Conservation (phyloP, 192 early-diverging fungal genomes). For the Radiomyces spectabilis region DNA sequence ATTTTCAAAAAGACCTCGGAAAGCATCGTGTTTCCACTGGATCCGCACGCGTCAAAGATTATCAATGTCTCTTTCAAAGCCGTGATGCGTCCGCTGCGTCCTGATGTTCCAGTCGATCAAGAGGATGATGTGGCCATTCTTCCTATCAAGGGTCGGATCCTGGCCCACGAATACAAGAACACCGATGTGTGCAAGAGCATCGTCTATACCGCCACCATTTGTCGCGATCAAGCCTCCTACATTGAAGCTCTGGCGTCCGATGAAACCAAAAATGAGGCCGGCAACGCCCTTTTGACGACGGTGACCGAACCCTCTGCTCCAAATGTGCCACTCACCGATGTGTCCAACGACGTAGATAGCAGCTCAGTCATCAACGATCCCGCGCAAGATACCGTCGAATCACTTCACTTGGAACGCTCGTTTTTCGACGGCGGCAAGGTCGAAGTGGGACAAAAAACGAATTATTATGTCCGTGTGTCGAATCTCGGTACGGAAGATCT, state of each 20-base stretch:
- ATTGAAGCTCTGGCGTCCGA: slow-evolving; percentile 9
- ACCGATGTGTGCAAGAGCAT: slow-evolving; percentile 69
- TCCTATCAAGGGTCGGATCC: slow-evolving; percentile 45
- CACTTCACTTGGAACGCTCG: slow-evolving; percentile 31
- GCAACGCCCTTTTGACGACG: not conserved
- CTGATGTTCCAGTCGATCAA: not conserved
- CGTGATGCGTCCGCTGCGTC: slow-evolving; percentile 20
- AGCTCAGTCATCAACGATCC: not conserved
- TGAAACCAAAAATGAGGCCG: not conserved
- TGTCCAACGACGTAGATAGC: not conserved
- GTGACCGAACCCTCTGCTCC: not conserved
- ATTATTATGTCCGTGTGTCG: slow-evolving; percentile 46
- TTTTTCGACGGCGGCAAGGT: slow-evolving; percentile 45
- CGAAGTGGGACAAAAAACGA: slow-evolving; percentile 35
- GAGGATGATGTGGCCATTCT: not conserved
- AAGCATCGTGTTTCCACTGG: slow-evolving; percentile 62
- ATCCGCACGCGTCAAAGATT: slow-evolving; percentile 57
- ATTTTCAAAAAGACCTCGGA: slow-evolving; percentile 46
- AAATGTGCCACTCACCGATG: not conserved
- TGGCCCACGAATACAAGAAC: slow-evolving; percentile 79
- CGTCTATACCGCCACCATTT: slow-evolving; percentile 51
- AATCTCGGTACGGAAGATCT: slow-evolving; percentile 24
- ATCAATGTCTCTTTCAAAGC: slow-evolving; percentile 58
- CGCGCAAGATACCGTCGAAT: slow-evolving; percentile 1
- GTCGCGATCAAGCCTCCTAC: slow-evolving; percentile 27